These are phyloP conservation scores for Rhizoclosmatium globosum DNA, from an alignment of 192 early-diverging fungal species.

Conservation along the genomic window DNA sequence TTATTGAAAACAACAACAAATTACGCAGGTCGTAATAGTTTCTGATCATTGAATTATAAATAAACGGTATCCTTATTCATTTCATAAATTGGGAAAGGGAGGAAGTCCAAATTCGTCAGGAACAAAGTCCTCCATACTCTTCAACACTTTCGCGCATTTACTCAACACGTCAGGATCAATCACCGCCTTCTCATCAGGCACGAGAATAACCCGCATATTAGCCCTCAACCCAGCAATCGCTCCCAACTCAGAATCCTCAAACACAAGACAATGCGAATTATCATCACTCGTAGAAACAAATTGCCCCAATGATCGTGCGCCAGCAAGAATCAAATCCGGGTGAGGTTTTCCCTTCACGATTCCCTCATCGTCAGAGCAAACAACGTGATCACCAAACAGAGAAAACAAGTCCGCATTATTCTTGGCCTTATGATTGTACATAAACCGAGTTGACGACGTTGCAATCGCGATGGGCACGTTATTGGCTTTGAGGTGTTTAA, in stretches of 20 bases:
- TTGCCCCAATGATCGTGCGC: slow-evolving; percentile 63
- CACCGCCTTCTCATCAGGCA: slow-evolving; percentile 73
- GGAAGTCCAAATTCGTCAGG: slow-evolving; percentile 54
- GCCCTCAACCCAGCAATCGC: slow-evolving; percentile 83
- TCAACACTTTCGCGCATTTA: slow-evolving; percentile 30
- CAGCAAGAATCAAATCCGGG: slow-evolving; percentile 90
- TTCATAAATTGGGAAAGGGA: no score
- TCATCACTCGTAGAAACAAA: slow-evolving; percentile 39
- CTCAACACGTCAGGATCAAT: not conserved
- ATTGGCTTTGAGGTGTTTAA: slow-evolving; percentile 77
- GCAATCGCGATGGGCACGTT: slow-evolving; percentile 79
- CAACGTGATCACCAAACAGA: slow-evolving; percentile 79
- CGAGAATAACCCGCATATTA: slow-evolving; percentile 84
- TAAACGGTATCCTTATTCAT: no score
- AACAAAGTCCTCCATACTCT: slow-evolving; percentile 48
- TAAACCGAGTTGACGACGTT: slow-evolving; percentile 78
- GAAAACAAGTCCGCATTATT: slow-evolving; percentile 76
- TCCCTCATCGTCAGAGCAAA: slow-evolving; percentile 86
- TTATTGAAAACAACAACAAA: no score
- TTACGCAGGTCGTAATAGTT: no score
- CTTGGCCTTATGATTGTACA: slow-evolving; percentile 77
- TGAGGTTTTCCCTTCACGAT: slow-evolving; percentile 84
- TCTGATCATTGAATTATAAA: no score
- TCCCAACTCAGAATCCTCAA: slow-evolving; percentile 91
- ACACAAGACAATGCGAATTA: slow-evolving; percentile 74